Conservation (phyloP, 441 rosid genomes). For the Erodium texanum region DNA sequence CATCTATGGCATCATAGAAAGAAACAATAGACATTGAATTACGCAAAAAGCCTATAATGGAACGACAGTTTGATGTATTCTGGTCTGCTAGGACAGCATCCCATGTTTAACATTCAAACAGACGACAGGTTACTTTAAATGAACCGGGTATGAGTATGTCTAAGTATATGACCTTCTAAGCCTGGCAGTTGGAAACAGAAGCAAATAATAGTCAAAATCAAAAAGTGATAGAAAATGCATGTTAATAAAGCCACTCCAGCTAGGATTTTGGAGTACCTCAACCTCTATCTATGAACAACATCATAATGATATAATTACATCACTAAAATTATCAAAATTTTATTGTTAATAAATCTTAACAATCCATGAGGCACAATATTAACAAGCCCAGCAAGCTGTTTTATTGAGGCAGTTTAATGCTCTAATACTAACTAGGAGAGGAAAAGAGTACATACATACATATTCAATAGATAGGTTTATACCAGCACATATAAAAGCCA, state of each 20-base stretch:
- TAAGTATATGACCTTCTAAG: too few species aligned
- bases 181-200: too few species aligned
- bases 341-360: not conserved
- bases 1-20: not conserved
- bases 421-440: not conserved
- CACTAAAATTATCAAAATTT: not conserved
- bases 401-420: not conserved
- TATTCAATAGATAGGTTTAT: too few species aligned
- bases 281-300: not conserved
- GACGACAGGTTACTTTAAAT: too few species aligned
- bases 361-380: not conserved
- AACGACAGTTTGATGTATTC: too few species aligned
- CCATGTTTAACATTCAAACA: too few species aligned
- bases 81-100: too few species aligned
- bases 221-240: not conserved
- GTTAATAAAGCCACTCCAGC: not conserved
- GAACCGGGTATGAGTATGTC: too few species aligned
- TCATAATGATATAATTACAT: not conserved
- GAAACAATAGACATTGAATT: not conserved
- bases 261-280: not conserved
- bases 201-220: too few species aligned
- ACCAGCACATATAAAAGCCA: not conserved
- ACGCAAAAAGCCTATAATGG: not conserved
- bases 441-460: not conserved
- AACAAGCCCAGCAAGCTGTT: not conserved